phyloP scores from a whole-genome alignment of 1,284 basidiomycete genomes.

The Coniophora puteana region DNA sequence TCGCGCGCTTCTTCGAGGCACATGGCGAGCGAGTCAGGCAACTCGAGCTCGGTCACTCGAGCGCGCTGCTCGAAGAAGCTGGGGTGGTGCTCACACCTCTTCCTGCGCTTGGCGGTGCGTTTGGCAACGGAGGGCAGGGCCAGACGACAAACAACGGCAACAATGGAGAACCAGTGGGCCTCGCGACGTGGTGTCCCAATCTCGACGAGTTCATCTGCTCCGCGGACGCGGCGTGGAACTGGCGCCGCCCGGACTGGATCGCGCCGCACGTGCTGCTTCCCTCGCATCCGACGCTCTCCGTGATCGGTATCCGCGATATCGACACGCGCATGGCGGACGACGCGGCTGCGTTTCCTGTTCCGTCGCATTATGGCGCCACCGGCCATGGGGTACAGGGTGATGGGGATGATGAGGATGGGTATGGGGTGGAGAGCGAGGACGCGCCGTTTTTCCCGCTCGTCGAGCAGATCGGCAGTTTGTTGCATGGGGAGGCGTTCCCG shows the following conservation, averaged over 20 bases:
- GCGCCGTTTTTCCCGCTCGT: slow-evolving; percentile 60
- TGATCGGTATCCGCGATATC: slow-evolving; percentile 71
- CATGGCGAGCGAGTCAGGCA: slow-evolving; percentile 60
- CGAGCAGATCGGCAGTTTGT: slow-evolving; percentile 58
- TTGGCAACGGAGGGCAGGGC: no score
- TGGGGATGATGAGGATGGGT: slow-evolving; percentile 26
- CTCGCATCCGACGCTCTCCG: slow-evolving; percentile 52
- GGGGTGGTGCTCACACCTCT: slow-evolving; percentile 46
- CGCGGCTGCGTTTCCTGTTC: slow-evolving; percentile 27
- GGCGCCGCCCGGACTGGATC: slow-evolving; percentile 74
- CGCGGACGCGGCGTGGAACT: slow-evolving; percentile 76
- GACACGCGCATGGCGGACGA: slow-evolving; percentile 52
- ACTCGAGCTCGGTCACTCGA: slow-evolving; percentile 69
- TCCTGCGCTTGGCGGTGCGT: no score
- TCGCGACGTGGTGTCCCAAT: slow-evolving; percentile 63
- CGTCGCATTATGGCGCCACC: not conserved
- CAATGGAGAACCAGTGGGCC: slow-evolving; percentile 39
- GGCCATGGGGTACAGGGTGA: no score
- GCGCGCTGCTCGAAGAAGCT: slow-evolving; percentile 59
- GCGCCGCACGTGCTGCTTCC: slow-evolving; percentile 71
- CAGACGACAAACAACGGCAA: no score
- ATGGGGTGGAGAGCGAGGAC: no score
- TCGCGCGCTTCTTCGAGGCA: slow-evolving; percentile 57
- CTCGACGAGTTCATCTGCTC: slow-evolving; percentile 65
- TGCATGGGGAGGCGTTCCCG: slow-evolving; percentile 61